phyloP scores from a whole-genome alignment of 805 yeast species.

The Kluyveromyces starmeri region DNA sequence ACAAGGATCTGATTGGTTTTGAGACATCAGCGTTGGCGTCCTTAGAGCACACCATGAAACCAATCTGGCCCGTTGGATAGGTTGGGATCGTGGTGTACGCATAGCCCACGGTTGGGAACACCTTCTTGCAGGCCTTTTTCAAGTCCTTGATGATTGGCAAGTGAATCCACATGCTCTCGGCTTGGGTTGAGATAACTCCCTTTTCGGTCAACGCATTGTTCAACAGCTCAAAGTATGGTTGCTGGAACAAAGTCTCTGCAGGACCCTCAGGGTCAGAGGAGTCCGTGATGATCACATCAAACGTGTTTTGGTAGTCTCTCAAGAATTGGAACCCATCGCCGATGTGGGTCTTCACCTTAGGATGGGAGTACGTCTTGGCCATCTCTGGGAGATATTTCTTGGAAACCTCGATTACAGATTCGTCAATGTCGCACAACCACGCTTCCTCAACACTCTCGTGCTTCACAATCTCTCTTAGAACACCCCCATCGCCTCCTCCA shows the following conservation, averaged over 20 bases:
- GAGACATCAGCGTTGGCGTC: conserved; percentile 54
- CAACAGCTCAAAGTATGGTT: conserved; percentile 79
- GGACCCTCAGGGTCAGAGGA: conserved; percentile 99
- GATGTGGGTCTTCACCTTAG: conserved; percentile 82
- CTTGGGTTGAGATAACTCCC: conserved; percentile 91
- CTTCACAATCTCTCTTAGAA: conserved; percentile 86
- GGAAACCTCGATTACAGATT: conserved; percentile 78
- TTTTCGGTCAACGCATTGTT: conserved; percentile 82
- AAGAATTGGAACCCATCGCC: conserved; percentile 98
- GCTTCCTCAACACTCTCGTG: conserved; percentile 83
- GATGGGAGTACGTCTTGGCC: conserved; percentile 77
- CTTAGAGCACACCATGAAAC: conserved; percentile 94
- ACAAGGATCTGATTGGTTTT: conserved; percentile 58
- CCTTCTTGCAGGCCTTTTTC: conserved; percentile 70
- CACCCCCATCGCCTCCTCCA: conserved; percentile 99
- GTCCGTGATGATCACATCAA: conserved; percentile 93
- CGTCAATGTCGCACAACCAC: conserved; percentile 90
- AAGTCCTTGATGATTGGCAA: conserved; percentile 73
- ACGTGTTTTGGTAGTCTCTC: conserved; percentile 72
- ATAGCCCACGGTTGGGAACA: conserved; percentile 87
- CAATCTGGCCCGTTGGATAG: conserved; percentile 94
- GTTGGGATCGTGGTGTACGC: conserved; percentile 93
- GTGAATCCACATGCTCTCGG: conserved; percentile 92
- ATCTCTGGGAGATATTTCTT: conserved; percentile 82
- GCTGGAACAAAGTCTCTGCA: conserved; percentile 87